These are phyloP conservation scores for Echites panduratus DNA, from an alignment of 257 asterid species.

Conservation along the genomic window DNA sequence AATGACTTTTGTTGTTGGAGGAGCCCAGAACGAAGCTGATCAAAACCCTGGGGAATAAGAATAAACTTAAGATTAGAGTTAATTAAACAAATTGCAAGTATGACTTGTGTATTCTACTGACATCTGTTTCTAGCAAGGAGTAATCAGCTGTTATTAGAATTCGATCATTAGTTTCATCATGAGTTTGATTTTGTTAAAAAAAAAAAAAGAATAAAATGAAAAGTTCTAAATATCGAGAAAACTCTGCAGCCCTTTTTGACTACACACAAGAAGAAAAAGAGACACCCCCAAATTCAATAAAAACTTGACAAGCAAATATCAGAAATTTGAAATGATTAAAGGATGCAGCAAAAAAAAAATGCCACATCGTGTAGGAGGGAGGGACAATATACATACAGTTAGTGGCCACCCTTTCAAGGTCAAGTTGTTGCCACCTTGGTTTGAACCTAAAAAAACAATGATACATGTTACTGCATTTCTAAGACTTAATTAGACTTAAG, in stretches of 20 bases:
- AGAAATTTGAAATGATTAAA: background rate
- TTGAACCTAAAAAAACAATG: conserved; percentile 61
- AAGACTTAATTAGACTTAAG: background rate
- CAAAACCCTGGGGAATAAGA: conserved; percentile 52
- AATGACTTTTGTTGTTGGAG: conserved; percentile 92
- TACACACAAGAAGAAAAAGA: background rate
- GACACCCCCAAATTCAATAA: background rate
- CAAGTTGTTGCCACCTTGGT: conserved; percentile 90
- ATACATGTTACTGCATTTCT: conserved; percentile 11
- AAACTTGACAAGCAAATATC: background rate
- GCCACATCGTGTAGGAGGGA: background rate
- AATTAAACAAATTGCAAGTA: background rate
- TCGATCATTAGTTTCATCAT: background rate
- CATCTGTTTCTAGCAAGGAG: background rate
- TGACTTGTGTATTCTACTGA: background rate
- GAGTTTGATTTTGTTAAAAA: background rate
- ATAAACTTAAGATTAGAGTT: background rate
- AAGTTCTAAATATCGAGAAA: background rate
- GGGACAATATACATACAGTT: conserved; percentile 58
- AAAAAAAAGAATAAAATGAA: background rate
- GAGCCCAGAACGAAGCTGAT: conserved; percentile 86
- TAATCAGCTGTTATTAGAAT: background rate
- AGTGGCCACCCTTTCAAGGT: conserved; percentile 99
- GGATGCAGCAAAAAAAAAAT: background rate
- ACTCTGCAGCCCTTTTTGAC: background rate